A percentile compares a stretch with the other conserved stretches of the same genome.
Evolutionary conservation across 306 rosid species (phyloP).

Genomic region (Fragaria iinumae): DNA sequence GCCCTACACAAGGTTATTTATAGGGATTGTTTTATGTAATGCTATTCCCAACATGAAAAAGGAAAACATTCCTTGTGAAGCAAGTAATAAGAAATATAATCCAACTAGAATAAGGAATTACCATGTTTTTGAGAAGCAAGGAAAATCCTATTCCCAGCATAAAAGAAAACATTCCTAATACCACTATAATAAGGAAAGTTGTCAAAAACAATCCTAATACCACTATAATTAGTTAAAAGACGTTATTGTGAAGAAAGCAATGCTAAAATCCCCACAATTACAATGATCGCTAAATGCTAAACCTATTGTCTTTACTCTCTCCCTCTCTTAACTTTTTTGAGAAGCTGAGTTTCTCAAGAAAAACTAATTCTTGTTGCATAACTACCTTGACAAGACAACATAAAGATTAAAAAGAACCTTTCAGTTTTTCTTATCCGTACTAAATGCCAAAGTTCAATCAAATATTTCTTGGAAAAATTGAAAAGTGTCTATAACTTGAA

Average conservation of each 20-base stretch:
- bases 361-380: not conserved
- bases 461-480: not conserved
- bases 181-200: not conserved
- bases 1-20: no score
- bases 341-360: slow-evolving; percentile 8
- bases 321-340: not conserved
- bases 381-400: slow-evolving; percentile 5
- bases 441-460: not conserved
- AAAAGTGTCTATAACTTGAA: not conserved
- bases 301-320: not conserved
- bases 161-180: no score
- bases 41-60: no score
- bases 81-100: no score
- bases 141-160: no score
- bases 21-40: no score
- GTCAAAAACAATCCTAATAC: no score
- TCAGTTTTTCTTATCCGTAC: not conserved
- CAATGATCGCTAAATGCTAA: not conserved
- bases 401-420: not conserved
- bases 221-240: no score
- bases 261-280: no score
- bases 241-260: not conserved
- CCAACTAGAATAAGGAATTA: no score
- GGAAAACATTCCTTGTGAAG: no score
- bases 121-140: no score